A percentile compares a stretch with the other conserved stretches of the same genome.
These are phyloP conservation scores for Solanum paucissectum DNA, from an alignment of 257 asterid species.

Conservation along the genomic window DNA sequence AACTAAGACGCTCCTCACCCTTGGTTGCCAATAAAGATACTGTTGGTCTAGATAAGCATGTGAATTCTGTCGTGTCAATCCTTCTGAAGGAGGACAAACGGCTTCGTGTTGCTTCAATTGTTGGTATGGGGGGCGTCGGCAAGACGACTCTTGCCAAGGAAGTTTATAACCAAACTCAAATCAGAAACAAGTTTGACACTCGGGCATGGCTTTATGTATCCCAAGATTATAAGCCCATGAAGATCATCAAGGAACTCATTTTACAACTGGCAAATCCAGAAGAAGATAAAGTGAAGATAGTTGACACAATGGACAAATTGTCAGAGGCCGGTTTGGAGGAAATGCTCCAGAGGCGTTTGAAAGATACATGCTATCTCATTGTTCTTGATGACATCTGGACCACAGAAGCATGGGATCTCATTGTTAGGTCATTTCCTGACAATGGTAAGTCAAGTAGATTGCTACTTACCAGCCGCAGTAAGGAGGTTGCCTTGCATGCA, in stretches of 20 bases:
- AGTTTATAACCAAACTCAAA: neutral
- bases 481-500: neutral
- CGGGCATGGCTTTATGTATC: conserved; percentile 16
- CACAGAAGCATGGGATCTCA: conserved; percentile 7
- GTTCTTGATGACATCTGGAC: neutral
- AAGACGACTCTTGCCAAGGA: conserved; percentile 7
- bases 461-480: conserved; percentile 8
- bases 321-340: neutral
- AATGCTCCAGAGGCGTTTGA: neutral
- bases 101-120: neutral
- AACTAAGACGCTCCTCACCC: neutral
- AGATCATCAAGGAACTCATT: conserved; percentile 7
- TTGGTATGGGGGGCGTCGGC: neutral
- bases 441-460: conserved; percentile 6
- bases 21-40: neutral
- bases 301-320: neutral
- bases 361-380: neutral
- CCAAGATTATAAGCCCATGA: neutral
- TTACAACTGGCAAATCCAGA: neutral
- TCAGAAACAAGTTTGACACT: neutral
- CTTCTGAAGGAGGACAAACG: neutral
- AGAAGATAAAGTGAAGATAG: neutral
- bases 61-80: neutral
- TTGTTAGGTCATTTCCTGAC: conserved; percentile 4
- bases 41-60: conserved; percentile 3